These are phyloP conservation scores for Asparagopsis taxiformis DNA, from an alignment of 31 red algal genomes.

Conservation along the genomic window DNA sequence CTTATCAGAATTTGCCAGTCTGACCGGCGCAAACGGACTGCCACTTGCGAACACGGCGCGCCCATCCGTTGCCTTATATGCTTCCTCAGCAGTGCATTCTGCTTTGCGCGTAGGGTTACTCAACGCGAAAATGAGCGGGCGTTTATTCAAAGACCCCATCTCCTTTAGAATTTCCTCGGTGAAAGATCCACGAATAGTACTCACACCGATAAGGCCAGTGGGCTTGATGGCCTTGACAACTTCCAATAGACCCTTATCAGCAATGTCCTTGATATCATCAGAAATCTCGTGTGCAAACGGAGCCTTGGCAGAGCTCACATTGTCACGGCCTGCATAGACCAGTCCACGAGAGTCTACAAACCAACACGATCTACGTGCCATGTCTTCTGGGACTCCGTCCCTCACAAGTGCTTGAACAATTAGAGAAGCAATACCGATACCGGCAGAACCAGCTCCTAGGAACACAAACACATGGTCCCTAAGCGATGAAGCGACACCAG, in stretches of 20 bases:
- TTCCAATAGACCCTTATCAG: constrained; percentile 42
- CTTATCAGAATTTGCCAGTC: constrained; percentile 15
- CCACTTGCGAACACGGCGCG: constrained; percentile 69
- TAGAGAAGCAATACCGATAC: constrained; percentile 87
- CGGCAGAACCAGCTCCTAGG: constrained; percentile 89
- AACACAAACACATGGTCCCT: constrained; percentile 71
- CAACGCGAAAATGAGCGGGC: constrained; percentile 72
- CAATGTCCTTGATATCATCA: constrained; percentile 3
- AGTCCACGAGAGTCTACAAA: constrained; percentile 88
- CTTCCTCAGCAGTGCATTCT: constrained; percentile 71
- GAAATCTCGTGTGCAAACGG: constrained; percentile 50
- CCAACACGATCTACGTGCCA: constrained; percentile 59
- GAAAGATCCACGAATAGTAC: constrained; percentile 49
- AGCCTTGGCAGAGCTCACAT: constrained; percentile 45
- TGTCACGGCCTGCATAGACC: constrained; percentile 52
- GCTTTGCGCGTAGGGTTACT: constrained; percentile 78
- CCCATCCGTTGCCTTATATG: constrained; percentile 50
- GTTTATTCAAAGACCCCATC: constrained; percentile 38
- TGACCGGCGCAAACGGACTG: constrained; percentile 68
- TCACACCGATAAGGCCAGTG: constrained; percentile 67
- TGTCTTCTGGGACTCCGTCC: constrained; percentile 37
- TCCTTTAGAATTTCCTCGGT: constrained; percentile 29
- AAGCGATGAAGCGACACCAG: constrained; percentile 44
- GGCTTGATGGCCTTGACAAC: constrained; percentile 28
- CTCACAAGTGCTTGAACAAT: constrained; percentile 47